A percentile compares a stretch with the other conserved stretches of the same genome.
phyloP scores from a whole-genome alignment of 23 red algal species.

The Cyanidioschyzon merolae region DNA sequence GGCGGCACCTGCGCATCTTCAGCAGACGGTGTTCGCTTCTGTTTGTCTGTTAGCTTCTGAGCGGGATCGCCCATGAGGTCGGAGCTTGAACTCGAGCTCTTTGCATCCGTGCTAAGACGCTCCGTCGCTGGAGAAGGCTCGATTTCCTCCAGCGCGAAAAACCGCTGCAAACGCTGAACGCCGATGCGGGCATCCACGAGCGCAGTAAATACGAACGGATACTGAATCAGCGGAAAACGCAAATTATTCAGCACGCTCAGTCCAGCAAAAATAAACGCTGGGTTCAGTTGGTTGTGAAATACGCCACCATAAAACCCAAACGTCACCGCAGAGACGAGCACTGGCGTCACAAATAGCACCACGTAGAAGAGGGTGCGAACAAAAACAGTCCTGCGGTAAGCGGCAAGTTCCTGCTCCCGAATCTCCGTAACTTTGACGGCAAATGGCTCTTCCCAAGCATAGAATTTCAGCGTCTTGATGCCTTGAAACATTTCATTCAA shows the following conservation, averaged over 20 bases:
- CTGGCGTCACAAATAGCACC: conserved; percentile 60
- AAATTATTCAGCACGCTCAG: conserved; percentile 73
- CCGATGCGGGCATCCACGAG: conserved; percentile 65
- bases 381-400: conserved; percentile 39
- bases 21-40: too few relatives aligned
- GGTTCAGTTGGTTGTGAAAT: conserved; percentile 48
- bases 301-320: conserved; percentile 81
- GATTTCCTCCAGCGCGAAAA: conserved; percentile 55
- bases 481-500: conserved; percentile 96
- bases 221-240: conserved; percentile 65
- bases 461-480: conserved; percentile 95
- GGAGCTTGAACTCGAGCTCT: background rate
- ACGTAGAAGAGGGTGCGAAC: conserved; percentile 54
- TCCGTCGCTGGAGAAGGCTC: background rate
- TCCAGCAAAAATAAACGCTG: conserved; percentile 65
- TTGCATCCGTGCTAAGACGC: background rate
- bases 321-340: conserved; percentile 61
- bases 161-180: conserved; percentile 61
- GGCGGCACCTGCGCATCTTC: too few relatives aligned
- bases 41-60: background rate
- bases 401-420: conserved; percentile 45
- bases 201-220: conserved; percentile 62
- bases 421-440: conserved; percentile 36
- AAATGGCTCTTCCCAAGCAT: conserved; percentile 93
- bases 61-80: background rate